Base-by-base conservation (phyloP, 2,329 filamentous ascomycete genomes). In the Monilinia fructigena region DNA sequence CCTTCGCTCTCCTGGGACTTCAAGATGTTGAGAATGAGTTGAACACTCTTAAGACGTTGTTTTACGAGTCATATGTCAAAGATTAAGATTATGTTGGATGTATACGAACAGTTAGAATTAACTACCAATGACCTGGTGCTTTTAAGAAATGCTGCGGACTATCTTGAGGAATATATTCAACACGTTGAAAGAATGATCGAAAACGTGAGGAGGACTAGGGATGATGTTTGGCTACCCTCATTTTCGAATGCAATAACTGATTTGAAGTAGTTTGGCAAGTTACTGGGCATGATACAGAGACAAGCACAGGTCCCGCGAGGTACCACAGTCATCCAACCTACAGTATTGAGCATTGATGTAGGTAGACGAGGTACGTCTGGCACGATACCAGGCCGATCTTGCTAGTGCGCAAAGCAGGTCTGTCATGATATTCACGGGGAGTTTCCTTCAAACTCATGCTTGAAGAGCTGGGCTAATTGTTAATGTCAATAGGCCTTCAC, bases 1-100 rank as follows among this genome's bases (percentile, higher is more conserved):
- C 55, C n/a, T 68, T 63, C 23, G 58, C 66, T 16, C 47, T 68
- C 1, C 31, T 69, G n/a, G 68, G 68, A 20, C 54, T 68, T 1
- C 26, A 66, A n/a, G 66, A 66, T 42, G 61, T 68, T 23, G 68
- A 68, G 20, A 66, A 69, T 60, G 66, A 69, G 23, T 35, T 69
- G 16, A 65, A 66, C 12, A 69, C 58, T n/a, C 23, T 66, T 8
- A 55, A 63, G 54, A 54, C 16, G 0, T 52, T 68, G 8, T 66
- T 66, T 69, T 12, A 56, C 14, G 1, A 55, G 10, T 12, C 58
- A 69, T 23, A 63, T 28, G 42, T 45, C 10, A n/a, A 53, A 47
- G 12, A 61, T 68, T 40, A 14, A 47, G 20, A 35, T 4, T 18
- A 69, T 68, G 68, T 48, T 52, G 20, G 28, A 23, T 11, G n/a